Evolutionary conservation across 257 asterid genomes (phyloP), one percentile per base, ranked within the genome.

Genomic region (Eustoma russellianum): DNA sequence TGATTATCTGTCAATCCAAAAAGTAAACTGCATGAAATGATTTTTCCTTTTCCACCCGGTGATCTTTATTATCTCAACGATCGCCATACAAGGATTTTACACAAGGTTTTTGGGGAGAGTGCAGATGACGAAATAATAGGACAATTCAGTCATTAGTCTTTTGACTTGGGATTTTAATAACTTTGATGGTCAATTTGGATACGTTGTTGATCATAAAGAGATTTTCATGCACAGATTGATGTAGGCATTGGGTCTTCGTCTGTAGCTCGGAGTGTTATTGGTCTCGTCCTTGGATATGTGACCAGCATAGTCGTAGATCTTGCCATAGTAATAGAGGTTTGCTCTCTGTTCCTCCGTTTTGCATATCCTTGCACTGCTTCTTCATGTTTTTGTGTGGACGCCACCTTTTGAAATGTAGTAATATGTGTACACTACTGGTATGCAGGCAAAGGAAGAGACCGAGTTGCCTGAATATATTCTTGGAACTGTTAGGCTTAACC

Each of bases 221-320:
- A 19, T 47, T 15, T 63, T 60, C 33, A 38, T 34, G n/a, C 64
- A 74, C 95, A 92, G 99, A 83, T 92, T 66, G 99, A 88, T 62
- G 88, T 92, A 61, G 99, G 88, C 77, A 88, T 92, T 61, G 99
- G 99, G 55, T 92, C 99, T 28, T 92, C 99, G 40, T 88, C 99
- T 17, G 99, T 92, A 49, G 99, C 99, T 61, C 83, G 89, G 76
- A 77, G 97, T 16, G 95, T 92, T 52, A 78, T 88, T 13, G 70
- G 97, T 41, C 95, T 92, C 14, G 99, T 92, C 52, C 95, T 92
- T 68, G 99, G 99, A 61, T 88, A 85, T 34, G 81, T 85, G 55
- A 79, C 94, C 8, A 85, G 91, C 82, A 67, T 92, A 60, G 95
- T 92, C 61, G 93, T 92, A 56, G 99, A 92, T 73, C 97, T 92